These are phyloP conservation scores for Huntiella moniliformis DNA, from an alignment of 2,329 filamentous ascomycete genomes.

Conservation along the genomic window DNA sequence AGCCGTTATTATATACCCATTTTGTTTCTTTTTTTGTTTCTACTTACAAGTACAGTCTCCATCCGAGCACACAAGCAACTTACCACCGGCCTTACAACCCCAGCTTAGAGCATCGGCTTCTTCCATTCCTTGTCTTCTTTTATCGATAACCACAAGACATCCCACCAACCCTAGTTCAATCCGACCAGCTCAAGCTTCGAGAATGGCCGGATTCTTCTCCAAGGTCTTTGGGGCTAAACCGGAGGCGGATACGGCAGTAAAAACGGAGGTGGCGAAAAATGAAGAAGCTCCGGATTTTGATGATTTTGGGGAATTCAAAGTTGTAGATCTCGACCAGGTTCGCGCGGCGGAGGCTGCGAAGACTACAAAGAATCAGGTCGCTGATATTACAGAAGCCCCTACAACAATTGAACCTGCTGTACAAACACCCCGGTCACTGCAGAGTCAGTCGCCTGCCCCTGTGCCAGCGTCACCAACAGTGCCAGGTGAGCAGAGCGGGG, in stretches of 20 bases:
- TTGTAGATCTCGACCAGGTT: slow-evolving; percentile 2
- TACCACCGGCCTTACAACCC: background rate
- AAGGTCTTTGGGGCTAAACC: slow-evolving; percentile 6
- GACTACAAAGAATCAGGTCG: background rate
- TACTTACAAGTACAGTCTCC: background rate
- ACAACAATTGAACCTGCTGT: background rate
- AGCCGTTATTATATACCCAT: background rate
- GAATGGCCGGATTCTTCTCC: slow-evolving; percentile 10
- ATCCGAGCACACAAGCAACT: background rate
- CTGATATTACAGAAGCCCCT: background rate
- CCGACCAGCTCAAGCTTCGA: background rate
- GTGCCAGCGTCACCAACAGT: background rate
- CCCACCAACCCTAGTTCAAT: background rate
- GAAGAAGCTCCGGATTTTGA: background rate
- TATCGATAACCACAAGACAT: background rate
- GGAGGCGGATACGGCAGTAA: background rate
- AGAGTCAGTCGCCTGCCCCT: slow-evolving; percentile 1
- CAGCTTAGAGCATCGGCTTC: background rate
- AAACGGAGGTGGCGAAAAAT: background rate
- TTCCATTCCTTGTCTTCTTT: slow-evolving; percentile 1
- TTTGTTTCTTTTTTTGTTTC: background rate
- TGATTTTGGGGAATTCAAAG: background rate
- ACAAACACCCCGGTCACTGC: background rate
- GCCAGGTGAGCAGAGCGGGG: background rate
- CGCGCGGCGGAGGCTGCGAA: background rate